These are phyloP conservation scores for Colletotrichum tropicale DNA, from an alignment of 2,329 filamentous ascomycete genomes.

Conservation along the genomic window DNA sequence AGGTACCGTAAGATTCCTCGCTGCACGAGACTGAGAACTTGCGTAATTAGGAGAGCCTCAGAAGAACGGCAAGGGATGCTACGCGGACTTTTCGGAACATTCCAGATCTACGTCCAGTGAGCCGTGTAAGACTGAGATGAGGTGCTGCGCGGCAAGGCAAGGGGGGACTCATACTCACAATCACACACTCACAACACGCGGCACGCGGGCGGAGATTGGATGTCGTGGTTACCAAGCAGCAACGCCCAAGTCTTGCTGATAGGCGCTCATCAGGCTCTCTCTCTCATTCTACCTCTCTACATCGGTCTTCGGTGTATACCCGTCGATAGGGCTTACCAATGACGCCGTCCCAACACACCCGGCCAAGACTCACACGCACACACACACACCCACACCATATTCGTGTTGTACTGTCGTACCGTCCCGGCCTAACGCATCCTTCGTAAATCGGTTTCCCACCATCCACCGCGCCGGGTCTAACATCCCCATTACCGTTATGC, in stretches of 20 bases:
- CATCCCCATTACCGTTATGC: background rate
- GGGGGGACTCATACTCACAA: background rate
- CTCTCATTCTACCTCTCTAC: background rate
- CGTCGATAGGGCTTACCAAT: slow-evolving; percentile 11
- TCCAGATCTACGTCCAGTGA: background rate
- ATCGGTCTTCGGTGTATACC: background rate
- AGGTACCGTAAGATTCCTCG: background rate
- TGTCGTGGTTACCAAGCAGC: slow-evolving; percentile 15
- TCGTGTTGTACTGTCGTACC: background rate
- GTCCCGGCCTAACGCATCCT: slow-evolving; percentile 11
- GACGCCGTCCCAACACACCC: background rate
- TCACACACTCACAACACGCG: background rate
- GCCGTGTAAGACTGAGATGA: background rate
- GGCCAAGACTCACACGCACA: background rate
- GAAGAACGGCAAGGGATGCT: background rate
- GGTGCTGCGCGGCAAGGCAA: background rate
- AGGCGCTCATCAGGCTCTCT: background rate
- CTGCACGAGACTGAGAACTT: background rate
- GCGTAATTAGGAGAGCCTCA: background rate
- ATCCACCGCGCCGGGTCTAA: background rate
- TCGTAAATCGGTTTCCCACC: background rate
- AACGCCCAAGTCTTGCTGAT: background rate
- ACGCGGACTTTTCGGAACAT: slow-evolving; percentile 8
- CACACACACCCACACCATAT: background rate
- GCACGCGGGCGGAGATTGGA: slow-evolving; percentile 12